Base-by-base conservation (phyloP, 768 basidiomycete species). In the Naematelia aurantialba region DNA sequence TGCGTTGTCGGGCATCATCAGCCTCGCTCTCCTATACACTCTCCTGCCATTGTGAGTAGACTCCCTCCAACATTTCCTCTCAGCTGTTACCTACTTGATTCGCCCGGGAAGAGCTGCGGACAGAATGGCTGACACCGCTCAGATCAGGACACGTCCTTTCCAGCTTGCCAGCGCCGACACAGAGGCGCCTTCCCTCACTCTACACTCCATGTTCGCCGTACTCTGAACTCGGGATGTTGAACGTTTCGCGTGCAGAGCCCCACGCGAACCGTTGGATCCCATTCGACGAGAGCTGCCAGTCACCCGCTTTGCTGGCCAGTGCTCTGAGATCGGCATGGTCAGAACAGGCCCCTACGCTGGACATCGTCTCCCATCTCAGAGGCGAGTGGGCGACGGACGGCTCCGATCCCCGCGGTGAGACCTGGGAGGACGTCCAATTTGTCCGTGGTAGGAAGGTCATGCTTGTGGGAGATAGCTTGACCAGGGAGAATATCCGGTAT, bases 391-490 rank as follows among this genome's bases (percentile, higher is more conserved):
- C 11, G 22, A 42, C 52, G 5, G 61, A 30, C 44, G 59, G 56
- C 2, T 46, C 46, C 17, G 34, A 39, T 39, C 34, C 34, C 34
- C 8, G 34, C 8, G 34, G 34, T 8, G 34, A 39, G 34, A 42
- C 45, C 24, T 52, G 57, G 46, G 69, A 66, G 51, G 53, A 66
- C 34, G 52, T 67, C 12, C 47, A 59, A 17, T 72, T 60, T 59
- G 61, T 52, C 3, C 60, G 56, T 48, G 62, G 62, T 3, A 60
- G 34, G 59, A 68, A 67, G 50, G 65, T 69, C 10, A 39, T 72
- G 14, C 31, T 72, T 14, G 50, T 68, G 17, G 70, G 70, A 11
- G 70, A 72, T 58, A 61, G 58, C n/a, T 56, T 64, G 13, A 46
- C 49, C 21, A 56, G 70, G 19, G 59, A 64, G 11, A 66, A 67